Evolutionary conservation across 140 eudicot species (phyloP).

Genomic region (Stevia rebaudiana): DNA sequence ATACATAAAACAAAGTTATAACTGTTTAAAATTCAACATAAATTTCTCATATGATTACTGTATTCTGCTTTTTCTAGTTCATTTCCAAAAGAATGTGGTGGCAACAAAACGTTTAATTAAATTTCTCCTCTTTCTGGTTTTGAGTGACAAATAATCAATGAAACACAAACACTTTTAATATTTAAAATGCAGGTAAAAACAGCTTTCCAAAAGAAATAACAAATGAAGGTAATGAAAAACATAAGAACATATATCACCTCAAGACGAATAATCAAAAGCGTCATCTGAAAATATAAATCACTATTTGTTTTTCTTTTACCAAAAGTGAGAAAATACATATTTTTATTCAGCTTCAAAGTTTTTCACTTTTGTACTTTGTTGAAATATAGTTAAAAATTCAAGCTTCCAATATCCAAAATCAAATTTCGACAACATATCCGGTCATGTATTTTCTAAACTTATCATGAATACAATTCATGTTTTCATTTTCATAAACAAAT

Average conservation of each 20-base stretch:
- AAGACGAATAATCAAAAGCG: neutral
- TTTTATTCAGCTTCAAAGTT: neutral
- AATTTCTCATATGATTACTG: too few relatives aligned
- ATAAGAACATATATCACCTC: neutral
- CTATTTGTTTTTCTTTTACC: neutral
- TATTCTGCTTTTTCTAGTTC: neutral
- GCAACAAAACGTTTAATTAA: neutral
- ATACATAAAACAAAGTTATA: neutral
- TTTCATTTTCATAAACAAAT: too few relatives aligned
- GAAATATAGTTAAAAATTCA: neutral
- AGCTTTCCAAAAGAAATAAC: neutral
- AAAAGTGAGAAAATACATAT: neutral
- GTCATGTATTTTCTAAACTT: neutral
- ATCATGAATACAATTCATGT: neutral
- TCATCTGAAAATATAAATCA: neutral
- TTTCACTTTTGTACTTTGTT: neutral
- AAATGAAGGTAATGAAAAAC: neutral
- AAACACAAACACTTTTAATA: neutral
- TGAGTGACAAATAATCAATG: neutral
- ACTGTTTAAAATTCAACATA: neutral
- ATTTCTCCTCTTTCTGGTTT: neutral
- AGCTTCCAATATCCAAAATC: neutral
- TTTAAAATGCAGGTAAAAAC: neutral
- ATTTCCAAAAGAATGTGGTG: neutral
- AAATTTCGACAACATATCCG: neutral